A percentile compares a stretch with the other conserved stretches of the same genome.
Evolutionary conservation across 1,139 yeast genomes (phyloP).

Genomic region (Zygosaccharomyces sapae): DNA sequence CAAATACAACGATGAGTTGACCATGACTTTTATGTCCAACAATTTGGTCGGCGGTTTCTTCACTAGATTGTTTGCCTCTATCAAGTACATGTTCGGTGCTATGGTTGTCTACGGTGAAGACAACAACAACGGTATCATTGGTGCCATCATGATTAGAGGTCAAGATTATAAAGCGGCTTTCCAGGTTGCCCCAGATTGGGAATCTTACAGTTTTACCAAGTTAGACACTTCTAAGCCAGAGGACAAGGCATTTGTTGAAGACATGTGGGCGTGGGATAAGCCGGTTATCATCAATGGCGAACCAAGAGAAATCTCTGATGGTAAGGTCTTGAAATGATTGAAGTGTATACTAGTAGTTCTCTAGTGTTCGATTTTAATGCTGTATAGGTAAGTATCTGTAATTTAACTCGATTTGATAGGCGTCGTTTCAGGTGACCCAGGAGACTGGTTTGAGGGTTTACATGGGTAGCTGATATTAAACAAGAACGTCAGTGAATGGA

Average conservation of each 20-base stretch:
- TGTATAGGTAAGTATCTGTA: no score
- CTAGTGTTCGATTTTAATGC: no score
- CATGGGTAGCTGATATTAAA: no score
- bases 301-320: constrained; percentile 68
- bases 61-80: constrained; percentile 87
- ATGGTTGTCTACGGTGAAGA: constrained; percentile 96
- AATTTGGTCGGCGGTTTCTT: constrained; percentile 98
- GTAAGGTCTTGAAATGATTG: constrained; percentile 68
- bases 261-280: constrained; percentile 85
- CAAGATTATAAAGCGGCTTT: constrained; percentile 88
- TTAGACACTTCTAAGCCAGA: constrained; percentile 64
- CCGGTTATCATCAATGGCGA: constrained; percentile 65
- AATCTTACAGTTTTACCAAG: constrained; percentile 66
- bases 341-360: not conserved
- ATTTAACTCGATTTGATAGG: no score
- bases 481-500: no score
- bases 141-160: constrained; percentile 94
- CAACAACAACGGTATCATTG: constrained; percentile 96
- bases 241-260: constrained; percentile 64
- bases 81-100: constrained; percentile 92
- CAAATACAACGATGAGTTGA: constrained; percentile 97
- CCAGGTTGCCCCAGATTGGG: constrained; percentile 99
- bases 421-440: no score
- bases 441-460: no score
- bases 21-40: constrained; percentile 96